These are phyloP conservation scores for Penicillium brevicompactum DNA, from an alignment of 2,329 filamentous ascomycete species.

Conservation along the genomic window DNA sequence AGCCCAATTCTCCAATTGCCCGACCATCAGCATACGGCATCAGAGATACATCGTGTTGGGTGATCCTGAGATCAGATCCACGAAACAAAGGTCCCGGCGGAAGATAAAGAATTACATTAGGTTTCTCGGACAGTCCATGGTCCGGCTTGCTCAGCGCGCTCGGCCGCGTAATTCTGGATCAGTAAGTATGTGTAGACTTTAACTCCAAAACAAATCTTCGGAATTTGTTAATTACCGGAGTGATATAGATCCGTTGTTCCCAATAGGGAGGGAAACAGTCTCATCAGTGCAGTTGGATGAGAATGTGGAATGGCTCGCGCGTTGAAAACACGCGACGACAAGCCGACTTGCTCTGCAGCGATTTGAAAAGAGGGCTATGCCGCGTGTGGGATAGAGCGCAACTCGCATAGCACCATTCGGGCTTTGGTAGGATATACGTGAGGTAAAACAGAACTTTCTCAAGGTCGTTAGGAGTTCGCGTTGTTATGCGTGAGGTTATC, in stretches of 20 bases:
- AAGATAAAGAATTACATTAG: constrained; percentile 40
- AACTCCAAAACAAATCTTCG: neutral
- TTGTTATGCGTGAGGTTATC: neutral
- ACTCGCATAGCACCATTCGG: constrained; percentile 29
- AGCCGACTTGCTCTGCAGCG: neutral
- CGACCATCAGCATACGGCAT: neutral
- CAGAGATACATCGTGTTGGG: neutral
- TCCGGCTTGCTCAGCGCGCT: neutral
- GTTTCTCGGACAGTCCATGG: constrained; percentile 1
- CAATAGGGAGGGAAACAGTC: constrained; percentile 29
- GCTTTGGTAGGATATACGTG: neutral
- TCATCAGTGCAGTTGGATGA: constrained; percentile 20
- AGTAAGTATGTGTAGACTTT: neutral
- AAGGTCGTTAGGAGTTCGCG: neutral
- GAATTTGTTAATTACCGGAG: constrained; percentile 22
- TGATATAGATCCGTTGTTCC: constrained; percentile 31
- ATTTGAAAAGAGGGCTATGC: neutral
- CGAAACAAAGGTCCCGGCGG: constrained; percentile 39
- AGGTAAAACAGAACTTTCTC: neutral
- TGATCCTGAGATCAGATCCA: neutral
- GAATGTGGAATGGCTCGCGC: constrained; percentile 9
- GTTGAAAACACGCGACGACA: neutral
- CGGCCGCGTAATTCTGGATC: constrained; percentile 25
- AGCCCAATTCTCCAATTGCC: neutral
- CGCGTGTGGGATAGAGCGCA: constrained; percentile 6